Base-by-base conservation (phyloP, 805 yeast genomes). In the Saturnispora gosingensis region DNA sequence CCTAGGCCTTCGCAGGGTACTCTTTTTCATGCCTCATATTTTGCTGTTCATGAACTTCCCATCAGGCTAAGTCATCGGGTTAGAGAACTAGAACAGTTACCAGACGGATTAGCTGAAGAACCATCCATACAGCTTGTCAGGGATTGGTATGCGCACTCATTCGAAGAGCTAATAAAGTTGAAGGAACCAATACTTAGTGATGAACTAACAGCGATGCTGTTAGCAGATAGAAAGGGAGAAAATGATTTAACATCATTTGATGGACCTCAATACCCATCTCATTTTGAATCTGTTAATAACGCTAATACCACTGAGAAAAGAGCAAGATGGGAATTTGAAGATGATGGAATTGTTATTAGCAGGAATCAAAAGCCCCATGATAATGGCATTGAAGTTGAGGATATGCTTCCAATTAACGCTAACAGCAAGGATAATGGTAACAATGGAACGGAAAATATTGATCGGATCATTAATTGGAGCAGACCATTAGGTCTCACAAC, bases 121-220 rank as follows among this genome's bases (percentile, higher is more conserved):
- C 88, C 88, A 1, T 81, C 88, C 3, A 87, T 90, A 47, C 71
- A 77, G 48, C 76, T 81, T 56, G 96, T 88, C 16, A 77, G 82
- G 54, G 80, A 88, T 63, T 89, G 97, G 96, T 89, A 88, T 64
- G 90, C 90, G 1, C 93, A 88, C 64, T 82, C 91, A 8, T 89
- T 89, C 66, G 89, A 88, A 59, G 91, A 88, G 62, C 74, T 88
- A 57, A 80, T 84, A n/a, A 65, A 74, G 11, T 67, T 89, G 43
- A 78, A 80, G 11, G 75, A 76, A 52, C 91, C 91, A 1, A 61
- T 9, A n/a, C 30, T 55, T 15, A 45, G 47, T 60, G 32, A 70
- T 82, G 44, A 69, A 71, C 45, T 71, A 64, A 16, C 74, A 73
- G 45, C 65, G 76, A n/a, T 46, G 20, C 20, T 56, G 22, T 18